Percentiles rank a stretch among this genome's conserved stretches.
Conservation (phyloP, 768 basidiomycete species). For the Holtermanniella nyarrowii region DNA sequence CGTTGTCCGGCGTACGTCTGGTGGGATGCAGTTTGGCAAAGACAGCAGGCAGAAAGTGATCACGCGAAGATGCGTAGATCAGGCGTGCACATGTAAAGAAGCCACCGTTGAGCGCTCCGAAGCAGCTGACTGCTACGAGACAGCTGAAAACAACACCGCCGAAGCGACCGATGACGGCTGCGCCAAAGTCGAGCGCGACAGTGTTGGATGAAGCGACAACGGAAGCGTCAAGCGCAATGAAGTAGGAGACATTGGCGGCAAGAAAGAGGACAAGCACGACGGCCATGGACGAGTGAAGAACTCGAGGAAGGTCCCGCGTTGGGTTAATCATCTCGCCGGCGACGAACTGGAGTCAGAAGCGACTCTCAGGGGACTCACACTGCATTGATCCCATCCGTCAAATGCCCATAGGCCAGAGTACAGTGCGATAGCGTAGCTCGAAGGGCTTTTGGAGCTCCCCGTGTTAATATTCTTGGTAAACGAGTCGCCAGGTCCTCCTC, state of each 20-base stretch:
- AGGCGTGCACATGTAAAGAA: slow-evolving; percentile 66
- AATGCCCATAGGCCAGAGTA: slow-evolving; percentile 93
- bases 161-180: slow-evolving; percentile 69
- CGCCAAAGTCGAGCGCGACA: slow-evolving; percentile 69
- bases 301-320: slow-evolving; percentile 73
- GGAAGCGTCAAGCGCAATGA: slow-evolving; percentile 61
- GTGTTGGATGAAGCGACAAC: slow-evolving; percentile 40
- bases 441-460: slow-evolving; percentile 65
- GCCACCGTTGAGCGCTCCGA: slow-evolving; percentile 81
- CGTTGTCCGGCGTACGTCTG: slow-evolving; percentile 78
- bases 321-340: slow-evolving; percentile 77
- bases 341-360: slow-evolving; percentile 48
- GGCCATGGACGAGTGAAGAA: slow-evolving; percentile 82
- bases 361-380: slow-evolving; percentile 36
- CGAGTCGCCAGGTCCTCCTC: slow-evolving; percentile 20
- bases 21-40: slow-evolving; percentile 68
- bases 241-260: slow-evolving; percentile 77
- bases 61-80: slow-evolving; percentile 78
- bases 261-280: slow-evolving; percentile 67
- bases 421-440: slow-evolving; percentile 79
- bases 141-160: slow-evolving; percentile 79
- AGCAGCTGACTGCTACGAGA: slow-evolving; percentile 88
- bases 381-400: slow-evolving; percentile 78
- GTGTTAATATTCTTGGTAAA: slow-evolving; percentile 51
- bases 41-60: slow-evolving; percentile 71